Conservation (phyloP, 1,284 basidiomycete species). For the Microbotryum silenes-acaulis region DNA sequence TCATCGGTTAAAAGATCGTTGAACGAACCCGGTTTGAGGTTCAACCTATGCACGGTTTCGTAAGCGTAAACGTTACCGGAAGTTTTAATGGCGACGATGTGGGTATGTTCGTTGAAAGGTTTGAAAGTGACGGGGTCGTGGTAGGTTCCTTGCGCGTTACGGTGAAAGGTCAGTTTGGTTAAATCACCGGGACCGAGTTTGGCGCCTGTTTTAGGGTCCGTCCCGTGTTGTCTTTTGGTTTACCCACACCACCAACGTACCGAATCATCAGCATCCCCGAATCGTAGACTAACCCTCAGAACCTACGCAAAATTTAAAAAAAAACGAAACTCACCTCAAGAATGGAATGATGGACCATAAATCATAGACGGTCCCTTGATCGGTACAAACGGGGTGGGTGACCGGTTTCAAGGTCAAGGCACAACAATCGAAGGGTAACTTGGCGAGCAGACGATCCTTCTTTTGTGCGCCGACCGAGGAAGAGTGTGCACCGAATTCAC, state of each 20-base stretch:
- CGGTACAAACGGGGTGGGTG: conserved; percentile 34
- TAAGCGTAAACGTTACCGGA: conserved; percentile 79
- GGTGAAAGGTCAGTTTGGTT: conserved; percentile 77
- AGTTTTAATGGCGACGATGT: conserved; percentile 42
- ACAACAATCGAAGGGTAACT: conserved; percentile 32
- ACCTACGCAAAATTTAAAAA: no score
- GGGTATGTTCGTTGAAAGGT: conserved; percentile 48
- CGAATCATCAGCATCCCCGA: no score
- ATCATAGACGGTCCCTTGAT: conserved; percentile 34
- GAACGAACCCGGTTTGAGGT: conserved; percentile 62
- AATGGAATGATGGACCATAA: conserved; percentile 30
- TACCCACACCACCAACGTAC: no score
- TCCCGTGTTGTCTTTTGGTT: conserved; percentile 23
- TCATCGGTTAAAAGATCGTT: conserved; percentile 78
- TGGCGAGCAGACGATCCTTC: conserved; percentile 13
- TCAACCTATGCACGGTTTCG: conserved; percentile 54
- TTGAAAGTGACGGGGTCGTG: conserved; percentile 44
- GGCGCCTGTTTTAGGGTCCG: conserved; percentile 75
- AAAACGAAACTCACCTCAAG: not conserved
- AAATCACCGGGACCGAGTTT: conserved; percentile 69
- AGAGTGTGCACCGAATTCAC: conserved; percentile 22
- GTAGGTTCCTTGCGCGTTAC: conserved; percentile 38
- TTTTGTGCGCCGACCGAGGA: conserved; percentile 17
- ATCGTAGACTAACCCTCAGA: no score
- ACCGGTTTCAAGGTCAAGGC: conserved; percentile 36